Percentiles rank a stretch among this genome's conserved stretches.
phyloP scores from a whole-genome alignment of 2,329 filamentous ascomycete genomes.

The Mycosphaerella sp. region DNA sequence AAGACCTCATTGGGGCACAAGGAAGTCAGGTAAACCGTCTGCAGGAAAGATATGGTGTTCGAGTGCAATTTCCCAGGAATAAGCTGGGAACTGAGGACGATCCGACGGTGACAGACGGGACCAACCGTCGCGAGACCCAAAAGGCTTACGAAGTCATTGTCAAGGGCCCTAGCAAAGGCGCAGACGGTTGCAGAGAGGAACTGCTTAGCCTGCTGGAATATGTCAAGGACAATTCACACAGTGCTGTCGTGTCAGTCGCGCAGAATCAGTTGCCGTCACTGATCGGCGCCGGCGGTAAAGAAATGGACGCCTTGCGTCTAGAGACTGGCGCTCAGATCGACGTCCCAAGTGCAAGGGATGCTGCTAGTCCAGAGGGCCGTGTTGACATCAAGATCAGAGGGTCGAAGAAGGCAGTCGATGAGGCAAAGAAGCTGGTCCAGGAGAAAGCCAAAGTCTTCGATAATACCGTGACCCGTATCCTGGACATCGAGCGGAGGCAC shows the following conservation, averaged over 20 bases:
- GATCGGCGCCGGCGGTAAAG: constrained; percentile 83
- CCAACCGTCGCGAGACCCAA: constrained; percentile 62
- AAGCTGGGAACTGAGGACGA: constrained; percentile 55
- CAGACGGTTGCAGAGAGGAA: constrained; percentile 86
- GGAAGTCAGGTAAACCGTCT: constrained; percentile 86
- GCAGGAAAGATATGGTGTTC: constrained; percentile 86
- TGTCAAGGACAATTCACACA: constrained; percentile 78
- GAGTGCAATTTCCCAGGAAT: constrained; percentile 87
- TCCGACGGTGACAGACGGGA: constrained; percentile 60
- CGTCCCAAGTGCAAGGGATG: constrained; percentile 74
- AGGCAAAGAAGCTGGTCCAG: constrained; percentile 83
- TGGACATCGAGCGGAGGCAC: constrained; percentile 92
- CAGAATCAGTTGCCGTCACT: constrained; percentile 89
- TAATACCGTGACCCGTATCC: constrained; percentile 73
- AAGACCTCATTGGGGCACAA: constrained; percentile 83
- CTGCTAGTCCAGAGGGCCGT: constrained; percentile 56
- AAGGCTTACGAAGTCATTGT: constrained; percentile 82
- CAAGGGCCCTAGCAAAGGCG: constrained; percentile 86
- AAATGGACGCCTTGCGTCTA: constrained; percentile 83
- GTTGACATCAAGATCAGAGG: constrained; percentile 91
- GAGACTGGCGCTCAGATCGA: constrained; percentile 84
- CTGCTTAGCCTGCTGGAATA: constrained; percentile 84
- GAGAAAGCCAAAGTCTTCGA: constrained; percentile 84
- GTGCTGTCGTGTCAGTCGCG: constrained; percentile 73
- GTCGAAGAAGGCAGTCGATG: constrained; percentile 81